Evolutionary conservation across 2,329 filamentous ascomycete species (phyloP), one percentile per base, ranked within the genome.

Genomic region (Monascus ruber): DNA sequence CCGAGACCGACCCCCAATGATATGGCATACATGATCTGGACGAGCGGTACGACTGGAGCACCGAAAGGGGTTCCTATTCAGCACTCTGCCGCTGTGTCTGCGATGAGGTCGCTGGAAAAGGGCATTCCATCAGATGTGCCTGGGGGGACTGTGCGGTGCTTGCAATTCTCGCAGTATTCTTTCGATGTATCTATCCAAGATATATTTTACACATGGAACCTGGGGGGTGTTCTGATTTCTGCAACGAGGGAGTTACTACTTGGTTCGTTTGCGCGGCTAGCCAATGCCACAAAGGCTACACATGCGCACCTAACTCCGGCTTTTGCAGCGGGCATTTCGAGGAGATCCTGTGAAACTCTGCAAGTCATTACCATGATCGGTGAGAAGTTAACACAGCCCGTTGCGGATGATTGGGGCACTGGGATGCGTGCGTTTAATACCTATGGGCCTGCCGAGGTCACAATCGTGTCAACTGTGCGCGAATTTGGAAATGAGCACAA

Each of bases 171-270:
- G 1, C 47, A 56, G 11, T 60, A 56, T 41, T 64, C 53, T 17
- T 66, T 66, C 36, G 63, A 66, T 41, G 63, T 64, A 7, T 67
- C 61, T 11, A 50, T 60, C 10, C 55, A 59, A 35, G 57, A 60
- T 39, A 38, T 58, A 17, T 58, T 58, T 42, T 58, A 55, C 36
- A 53, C 55, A 1, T 58, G 54, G 55, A 46, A 48, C 1, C 5
- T 53, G 4, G 55, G 53, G 27, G 54, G 53, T 29, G 47, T 48
- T 6, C 38, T 58, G 5, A 52, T 56, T 24, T 51, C 52, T 26
- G 51, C 47, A 5, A 46, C 53, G 4, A 44, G 49, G 37, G 52
- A 56, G 26, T 46, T 56, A 25, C 53, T 56, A 46, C 49, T 60
- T 5, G 47, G 51, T 7, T 53, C 52, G 2, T 57, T 57, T 28